Percentiles rank a stretch among this genome's conserved stretches.
Evolutionary conservation across 2,329 filamentous ascomycete genomes (phyloP).

Genomic region (Xylariaceae sp.): DNA sequence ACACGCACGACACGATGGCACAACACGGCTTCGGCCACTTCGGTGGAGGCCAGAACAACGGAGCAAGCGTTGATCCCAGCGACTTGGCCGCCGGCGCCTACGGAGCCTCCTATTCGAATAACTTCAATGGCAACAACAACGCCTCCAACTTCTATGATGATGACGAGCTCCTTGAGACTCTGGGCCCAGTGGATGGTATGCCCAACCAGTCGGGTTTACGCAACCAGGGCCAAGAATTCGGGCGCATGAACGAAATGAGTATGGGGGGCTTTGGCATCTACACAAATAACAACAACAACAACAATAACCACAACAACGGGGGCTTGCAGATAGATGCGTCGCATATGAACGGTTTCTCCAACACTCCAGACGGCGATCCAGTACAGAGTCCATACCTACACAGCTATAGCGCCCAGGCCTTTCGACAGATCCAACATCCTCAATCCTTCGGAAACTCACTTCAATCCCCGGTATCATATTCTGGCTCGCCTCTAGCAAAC

Average conservation of each 20-base stretch:
- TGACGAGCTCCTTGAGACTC: conserved; percentile 77
- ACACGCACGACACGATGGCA: conserved; percentile 40
- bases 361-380: conserved; percentile 84
- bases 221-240: conserved; percentile 51
- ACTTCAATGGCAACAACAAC: conserved; percentile 51
- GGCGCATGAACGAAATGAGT: conserved; percentile 48
- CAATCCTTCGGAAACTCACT: conserved; percentile 51
- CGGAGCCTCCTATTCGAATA: conserved; percentile 58
- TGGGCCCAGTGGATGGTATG: conserved; percentile 49
- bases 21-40: conserved; percentile 54
- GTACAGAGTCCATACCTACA: conserved; percentile 86
- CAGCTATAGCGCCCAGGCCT: conserved; percentile 75
- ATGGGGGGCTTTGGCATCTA: conserved; percentile 55
- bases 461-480: conserved; percentile 47
- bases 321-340: conserved; percentile 58
- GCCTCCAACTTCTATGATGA: conserved; percentile 75
- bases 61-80: conserved; percentile 71
- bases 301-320: conserved; percentile 49
- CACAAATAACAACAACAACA: conserved; percentile 44
- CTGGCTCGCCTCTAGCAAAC: conserved; percentile 44
- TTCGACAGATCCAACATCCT: conserved; percentile 60
- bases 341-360: conserved; percentile 76
- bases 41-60: conserved; percentile 47
- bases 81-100: conserved; percentile 64
- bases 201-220: conserved; percentile 44